These are phyloP conservation scores for Millerozyma miso DNA, from an alignment of 805 yeast species.

Conservation along the genomic window DNA sequence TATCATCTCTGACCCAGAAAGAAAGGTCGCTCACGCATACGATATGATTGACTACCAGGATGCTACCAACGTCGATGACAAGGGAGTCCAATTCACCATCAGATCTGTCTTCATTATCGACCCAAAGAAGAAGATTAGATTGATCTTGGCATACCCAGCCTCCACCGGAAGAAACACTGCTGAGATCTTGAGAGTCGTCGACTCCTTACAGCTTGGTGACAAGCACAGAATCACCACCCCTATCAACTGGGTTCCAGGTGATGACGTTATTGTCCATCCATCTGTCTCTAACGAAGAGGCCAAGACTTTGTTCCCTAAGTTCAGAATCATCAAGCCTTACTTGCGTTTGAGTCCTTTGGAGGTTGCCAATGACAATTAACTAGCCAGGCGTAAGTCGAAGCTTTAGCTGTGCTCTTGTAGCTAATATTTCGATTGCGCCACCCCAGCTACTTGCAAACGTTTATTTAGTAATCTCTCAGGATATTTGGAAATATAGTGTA, in stretches of 20 bases:
- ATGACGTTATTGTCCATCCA: slow-evolving; percentile 92
- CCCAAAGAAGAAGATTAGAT: slow-evolving; percentile 83
- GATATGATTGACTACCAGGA: slow-evolving; percentile 74
- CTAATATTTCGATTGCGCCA: too few relatives aligned
- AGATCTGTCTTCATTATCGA: slow-evolving; percentile 91
- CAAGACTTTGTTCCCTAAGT: slow-evolving; percentile 77
- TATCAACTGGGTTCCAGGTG: slow-evolving; percentile 84
- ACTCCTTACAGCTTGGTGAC: slow-evolving; percentile 84
- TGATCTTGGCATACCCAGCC: slow-evolving; percentile 86
- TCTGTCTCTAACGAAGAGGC: slow-evolving; percentile 61
- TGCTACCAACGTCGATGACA: slow-evolving; percentile 60
- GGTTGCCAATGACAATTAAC: slow-evolving; percentile 16
- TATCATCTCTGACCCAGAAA: slow-evolving; percentile 81
- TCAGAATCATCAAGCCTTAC: slow-evolving; percentile 86
- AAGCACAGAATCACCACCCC: slow-evolving; percentile 83
- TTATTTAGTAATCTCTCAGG: too few relatives aligned
- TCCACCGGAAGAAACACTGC: slow-evolving; percentile 91
- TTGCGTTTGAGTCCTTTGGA: slow-evolving; percentile 60
- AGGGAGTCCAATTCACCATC: slow-evolving; percentile 79
- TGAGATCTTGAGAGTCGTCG: slow-evolving; percentile 87
- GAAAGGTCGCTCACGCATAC: slow-evolving; percentile 69
- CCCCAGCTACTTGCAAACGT: too few relatives aligned
- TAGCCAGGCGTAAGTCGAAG: too few relatives aligned
- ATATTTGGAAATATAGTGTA: too few relatives aligned
- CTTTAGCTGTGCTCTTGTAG: too few relatives aligned